Evolutionary conservation across 257 asterid genomes (phyloP).

Genomic region (Craterostigma plantagineum): DNA sequence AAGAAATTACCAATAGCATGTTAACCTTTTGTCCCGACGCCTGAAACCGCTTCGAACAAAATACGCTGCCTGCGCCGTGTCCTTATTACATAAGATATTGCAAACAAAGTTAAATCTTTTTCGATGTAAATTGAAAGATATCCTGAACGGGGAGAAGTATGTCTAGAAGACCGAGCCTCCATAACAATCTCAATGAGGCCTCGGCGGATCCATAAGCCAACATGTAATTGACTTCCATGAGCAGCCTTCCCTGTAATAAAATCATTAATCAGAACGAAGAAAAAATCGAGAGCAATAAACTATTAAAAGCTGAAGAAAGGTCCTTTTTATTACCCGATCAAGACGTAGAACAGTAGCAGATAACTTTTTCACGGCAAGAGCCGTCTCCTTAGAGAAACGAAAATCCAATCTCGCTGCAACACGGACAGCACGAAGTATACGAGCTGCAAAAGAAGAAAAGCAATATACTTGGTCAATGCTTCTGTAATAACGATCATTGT

Average conservation of each 20-base stretch:
- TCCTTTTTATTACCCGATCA: conserved; percentile 35
- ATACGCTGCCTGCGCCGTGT: conserved; percentile 51
- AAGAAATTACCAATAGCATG: conserved; percentile 63
- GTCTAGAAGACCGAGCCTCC: conserved; percentile 76
- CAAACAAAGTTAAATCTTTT: conserved; percentile 6
- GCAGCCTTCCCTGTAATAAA: conserved; percentile 52
- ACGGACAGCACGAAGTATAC: conserved; percentile 78
- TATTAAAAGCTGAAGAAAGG: conserved; percentile 5
- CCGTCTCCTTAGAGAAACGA: conserved; percentile 48
- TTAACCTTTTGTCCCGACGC: conserved; percentile 68
- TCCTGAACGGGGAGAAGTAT: conserved; percentile 69
- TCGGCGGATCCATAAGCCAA: conserved; percentile 84
- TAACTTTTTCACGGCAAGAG: conserved; percentile 36
- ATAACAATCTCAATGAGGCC: conserved; percentile 62
- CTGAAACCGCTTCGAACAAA: conserved; percentile 45
- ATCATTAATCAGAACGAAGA: too few species aligned
- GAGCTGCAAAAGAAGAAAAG: conserved; percentile 27
- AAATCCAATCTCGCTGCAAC: conserved; percentile 67
- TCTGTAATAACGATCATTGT: too few species aligned
- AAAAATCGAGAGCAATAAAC: not conserved
- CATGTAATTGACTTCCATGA: conserved; percentile 91
- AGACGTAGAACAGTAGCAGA: conserved; percentile 46
- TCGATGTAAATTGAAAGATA: not conserved
- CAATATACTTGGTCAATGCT: too few species aligned
- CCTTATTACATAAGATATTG: conserved; percentile 4